Evolutionary conservation across 2,329 filamentous ascomycete genomes (phyloP).

Genomic region (Cercospora janseana): DNA sequence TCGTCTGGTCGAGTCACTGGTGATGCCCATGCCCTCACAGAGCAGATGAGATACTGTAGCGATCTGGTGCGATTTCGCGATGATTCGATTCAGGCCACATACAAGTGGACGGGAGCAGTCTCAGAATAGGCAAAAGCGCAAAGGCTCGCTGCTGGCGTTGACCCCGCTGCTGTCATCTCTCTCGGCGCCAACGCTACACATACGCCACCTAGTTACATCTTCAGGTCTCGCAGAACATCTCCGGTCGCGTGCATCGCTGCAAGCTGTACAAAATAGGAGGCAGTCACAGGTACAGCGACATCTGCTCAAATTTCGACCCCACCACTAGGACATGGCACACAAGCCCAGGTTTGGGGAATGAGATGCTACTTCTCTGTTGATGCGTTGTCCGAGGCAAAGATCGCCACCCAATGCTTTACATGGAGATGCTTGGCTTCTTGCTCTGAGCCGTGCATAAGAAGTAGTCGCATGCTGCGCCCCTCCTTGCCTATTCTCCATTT

Average conservation of each 20-base stretch:
- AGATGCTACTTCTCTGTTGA: neutral
- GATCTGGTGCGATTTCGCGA: too few relatives aligned
- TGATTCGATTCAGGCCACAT: too few relatives aligned
- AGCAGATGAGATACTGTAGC: too few relatives aligned
- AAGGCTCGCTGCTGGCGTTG: neutral
- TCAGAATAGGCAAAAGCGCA: neutral
- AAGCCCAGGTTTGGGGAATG: too few relatives aligned
- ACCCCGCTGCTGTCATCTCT: slow-evolving; percentile 4
- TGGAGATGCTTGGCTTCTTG: slow-evolving; percentile 3
- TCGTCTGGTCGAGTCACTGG: too few relatives aligned
- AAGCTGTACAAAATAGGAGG: too few relatives aligned
- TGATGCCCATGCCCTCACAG: too few relatives aligned
- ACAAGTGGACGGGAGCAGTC: neutral
- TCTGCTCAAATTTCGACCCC: too few relatives aligned
- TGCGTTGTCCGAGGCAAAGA: neutral
- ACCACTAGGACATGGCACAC: too few relatives aligned
- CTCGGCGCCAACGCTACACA: slow-evolving; percentile 8
- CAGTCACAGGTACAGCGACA: too few relatives aligned
- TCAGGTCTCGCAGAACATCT: neutral
- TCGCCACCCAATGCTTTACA: slow-evolving; percentile 1
- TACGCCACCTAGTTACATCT: neutral
- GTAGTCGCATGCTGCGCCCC: neutral
- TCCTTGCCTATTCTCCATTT: neutral
- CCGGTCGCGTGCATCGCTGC: too few relatives aligned
- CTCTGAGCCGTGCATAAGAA: neutral